These are phyloP conservation scores for Asterochloris sp. DNA, from an alignment of 139 green algal genomes.

Conservation along the genomic window DNA sequence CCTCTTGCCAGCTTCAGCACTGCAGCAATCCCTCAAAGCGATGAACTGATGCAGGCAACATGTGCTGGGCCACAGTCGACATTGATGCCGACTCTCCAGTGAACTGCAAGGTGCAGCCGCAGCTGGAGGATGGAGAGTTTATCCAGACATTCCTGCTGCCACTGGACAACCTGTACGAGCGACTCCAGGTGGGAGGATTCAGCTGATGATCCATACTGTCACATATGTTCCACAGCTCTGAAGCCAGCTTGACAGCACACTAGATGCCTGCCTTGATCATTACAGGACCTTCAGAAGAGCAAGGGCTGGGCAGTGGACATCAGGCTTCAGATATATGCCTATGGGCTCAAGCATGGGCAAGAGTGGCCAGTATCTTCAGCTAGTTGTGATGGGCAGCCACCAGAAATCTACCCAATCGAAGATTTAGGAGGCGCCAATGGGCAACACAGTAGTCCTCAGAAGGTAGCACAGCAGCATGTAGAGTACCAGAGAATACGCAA, in stretches of 20 bases:
- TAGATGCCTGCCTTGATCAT: conserved; percentile 41
- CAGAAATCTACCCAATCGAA: too few species aligned
- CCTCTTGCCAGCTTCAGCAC: neutral
- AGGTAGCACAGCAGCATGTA: too few species aligned
- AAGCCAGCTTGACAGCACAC: too few species aligned
- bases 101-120: conserved; percentile 40
- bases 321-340: conserved; percentile 34
- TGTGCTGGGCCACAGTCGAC: conserved; percentile 30
- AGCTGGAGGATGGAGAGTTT: conserved; percentile 60
- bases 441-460: too few species aligned
- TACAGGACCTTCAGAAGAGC: too few species aligned
- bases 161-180: conserved; percentile 31
- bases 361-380: neutral
- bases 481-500: too few species aligned
- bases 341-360: conserved; percentile 32
- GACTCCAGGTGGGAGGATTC: conserved; percentile 17
- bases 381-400: too few species aligned
- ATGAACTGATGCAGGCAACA: neutral
- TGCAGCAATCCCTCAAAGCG: neutral
- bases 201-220: neutral
- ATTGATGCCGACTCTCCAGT: conserved; percentile 50
- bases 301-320: too few species aligned
- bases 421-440: too few species aligned
- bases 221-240: too few species aligned
- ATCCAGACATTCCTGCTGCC: conserved; percentile 46